Evolutionary conservation across 441 rosid species (phyloP).

Genomic region (Corymbia citriodora): DNA sequence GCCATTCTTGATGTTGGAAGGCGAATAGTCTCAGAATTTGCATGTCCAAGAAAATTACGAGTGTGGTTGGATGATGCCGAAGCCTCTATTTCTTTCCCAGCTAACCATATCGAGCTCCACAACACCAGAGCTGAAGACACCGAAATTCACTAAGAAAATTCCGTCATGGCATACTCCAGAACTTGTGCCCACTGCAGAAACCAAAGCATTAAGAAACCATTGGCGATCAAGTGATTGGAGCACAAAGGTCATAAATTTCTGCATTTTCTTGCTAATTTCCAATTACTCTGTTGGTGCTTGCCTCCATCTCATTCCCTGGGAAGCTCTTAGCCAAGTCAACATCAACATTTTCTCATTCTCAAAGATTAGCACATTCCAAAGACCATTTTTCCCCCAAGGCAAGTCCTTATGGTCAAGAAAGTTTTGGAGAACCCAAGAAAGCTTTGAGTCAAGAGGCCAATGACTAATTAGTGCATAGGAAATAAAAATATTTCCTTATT

Average conservation of each 20-base stretch:
- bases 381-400: no score
- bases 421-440: no score
- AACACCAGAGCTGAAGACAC: constrained; percentile 8
- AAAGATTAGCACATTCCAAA: no score
- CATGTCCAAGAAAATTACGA: constrained; percentile 5
- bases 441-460: no score
- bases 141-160: constrained; percentile 3
- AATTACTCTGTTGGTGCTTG: not conserved
- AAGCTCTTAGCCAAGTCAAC: not conserved
- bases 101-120: constrained; percentile 2
- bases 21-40: not conserved
- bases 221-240: not conserved
- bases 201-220: not conserved
- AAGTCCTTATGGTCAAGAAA: no score
- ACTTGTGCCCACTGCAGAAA: constrained; percentile 2
- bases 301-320: not conserved
- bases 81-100: constrained; percentile 8
- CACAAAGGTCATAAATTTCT: not conserved
- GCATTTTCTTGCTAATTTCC: not conserved
- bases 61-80: not conserved
- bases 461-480: no score
- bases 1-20: not conserved
- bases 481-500: no score
- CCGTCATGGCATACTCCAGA: not conserved
- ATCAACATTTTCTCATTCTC: not conserved